Base-by-base conservation (phyloP, 1,284 basidiomycete genomes). In the Cutaneotrichosporon dermatis region DNA sequence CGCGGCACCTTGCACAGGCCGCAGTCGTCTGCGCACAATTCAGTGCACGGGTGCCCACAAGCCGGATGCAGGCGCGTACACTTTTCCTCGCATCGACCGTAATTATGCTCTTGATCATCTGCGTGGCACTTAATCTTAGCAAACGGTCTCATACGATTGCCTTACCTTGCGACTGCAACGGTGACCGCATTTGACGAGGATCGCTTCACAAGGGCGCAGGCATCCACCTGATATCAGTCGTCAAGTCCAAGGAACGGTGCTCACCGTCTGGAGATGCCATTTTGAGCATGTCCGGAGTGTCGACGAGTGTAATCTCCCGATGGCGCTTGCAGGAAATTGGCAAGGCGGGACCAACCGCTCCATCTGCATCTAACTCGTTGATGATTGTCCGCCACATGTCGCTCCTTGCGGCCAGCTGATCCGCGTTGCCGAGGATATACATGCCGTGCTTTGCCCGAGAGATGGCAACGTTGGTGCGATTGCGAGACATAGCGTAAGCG, bases 401-500 rank as follows among this genome's bases (percentile, higher is more conserved):
- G 46, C 61, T 66, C 39, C 51, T 40, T 1, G 41, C 40, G 0
- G 67, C 59, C 8, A 69, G 57, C 45, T 67, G 65, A 9, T 59
- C 67, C 0, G 85, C 82, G 60, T 89, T 88, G 11, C 88, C 88
- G 3, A 90, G 76, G 40, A 90, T 84, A 66, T 82, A 88, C 11
- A 89, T 76, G 3, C 88, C 88, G 60, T 89, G 82, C 50, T 83
- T 81, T 4, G 88, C 88, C 16, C 87, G 81, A 16, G 88, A 89
- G n/a, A 90, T 69, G 0, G 88, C 87, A 33, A 90, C 88, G 55
- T 82, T 80, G 33, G 63, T 66, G 4, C 77, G 69, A n/a, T n/a
- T n/a, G n/a, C n/a, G n/a, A n/a, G n/a, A n/a, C n/a, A n/a, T n/a
- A n/a, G n/a, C n/a, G n/a, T n/a, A n/a, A n/a, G n/a, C n/a, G n/a